These are phyloP conservation scores for Arthrobotrys pseudoclavata DNA, from an alignment of 2,329 filamentous ascomycete genomes.

Conservation along the genomic window DNA sequence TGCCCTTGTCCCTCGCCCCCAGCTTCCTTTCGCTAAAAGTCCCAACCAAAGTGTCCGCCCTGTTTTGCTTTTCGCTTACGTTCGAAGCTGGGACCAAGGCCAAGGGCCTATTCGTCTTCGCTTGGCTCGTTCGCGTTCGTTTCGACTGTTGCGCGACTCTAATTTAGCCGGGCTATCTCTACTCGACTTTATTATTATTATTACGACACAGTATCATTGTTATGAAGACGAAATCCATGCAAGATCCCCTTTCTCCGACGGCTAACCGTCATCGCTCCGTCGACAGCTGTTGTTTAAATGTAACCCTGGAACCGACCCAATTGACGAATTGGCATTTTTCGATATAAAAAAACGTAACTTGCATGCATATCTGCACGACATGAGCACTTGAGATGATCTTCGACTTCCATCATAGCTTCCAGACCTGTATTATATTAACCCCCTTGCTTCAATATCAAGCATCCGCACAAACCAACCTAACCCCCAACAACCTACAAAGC, in stretches of 20 bases:
- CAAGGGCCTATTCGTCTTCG: constrained; percentile 12
- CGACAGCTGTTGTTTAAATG: constrained; percentile 1
- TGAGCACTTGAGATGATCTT: constrained; percentile 10
- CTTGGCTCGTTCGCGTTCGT: constrained; percentile 6
- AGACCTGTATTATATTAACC: not conserved
- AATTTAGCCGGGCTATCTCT: constrained; percentile 35
- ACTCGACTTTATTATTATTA: not conserved
- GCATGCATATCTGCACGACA: constrained; percentile 23
- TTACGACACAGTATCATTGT: not conserved
- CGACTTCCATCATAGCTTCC: constrained; percentile 15
- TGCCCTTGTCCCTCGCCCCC: not conserved
- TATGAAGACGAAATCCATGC: not conserved
- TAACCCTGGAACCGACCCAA: not conserved
- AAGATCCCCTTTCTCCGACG: not conserved
- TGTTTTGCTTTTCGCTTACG: constrained; percentile 60
- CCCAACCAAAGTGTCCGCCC: constrained; percentile 51
- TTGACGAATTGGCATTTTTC: not conserved
- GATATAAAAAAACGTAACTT: constrained; percentile 6
- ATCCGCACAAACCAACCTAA: constrained; percentile 41
- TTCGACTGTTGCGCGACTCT: constrained; percentile 11
- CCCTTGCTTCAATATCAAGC: not conserved
- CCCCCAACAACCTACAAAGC: constrained; percentile 38
- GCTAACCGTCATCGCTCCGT: constrained; percentile 1
- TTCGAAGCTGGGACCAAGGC: constrained; percentile 20
- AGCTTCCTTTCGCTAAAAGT: constrained; percentile 13